phyloP scores from a whole-genome alignment of 257 asterid species.

The Gentiana dahurica region DNA sequence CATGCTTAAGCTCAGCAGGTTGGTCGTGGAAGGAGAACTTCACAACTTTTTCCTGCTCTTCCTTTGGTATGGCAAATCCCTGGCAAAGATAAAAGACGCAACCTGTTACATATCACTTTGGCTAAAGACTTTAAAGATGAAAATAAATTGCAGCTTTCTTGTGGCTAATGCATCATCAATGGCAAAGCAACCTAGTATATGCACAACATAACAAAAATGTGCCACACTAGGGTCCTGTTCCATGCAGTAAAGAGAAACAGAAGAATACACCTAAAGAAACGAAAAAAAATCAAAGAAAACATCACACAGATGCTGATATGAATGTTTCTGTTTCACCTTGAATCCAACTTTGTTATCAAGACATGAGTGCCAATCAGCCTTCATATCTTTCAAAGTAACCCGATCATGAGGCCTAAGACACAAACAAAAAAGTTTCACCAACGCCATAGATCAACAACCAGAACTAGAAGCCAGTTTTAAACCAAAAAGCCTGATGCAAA shows the following conservation, averaged over 20 bases:
- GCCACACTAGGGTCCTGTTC: not conserved
- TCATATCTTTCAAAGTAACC: constrained; percentile 75
- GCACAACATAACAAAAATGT: too few species aligned
- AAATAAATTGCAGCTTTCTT: not conserved
- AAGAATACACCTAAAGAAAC: too few species aligned
- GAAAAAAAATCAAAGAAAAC: not conserved
- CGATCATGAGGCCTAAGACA: constrained; percentile 80
- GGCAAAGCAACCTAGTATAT: not conserved
- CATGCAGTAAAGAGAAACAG: constrained; percentile 1
- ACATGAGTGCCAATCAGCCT: constrained; percentile 82
- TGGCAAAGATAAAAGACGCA: constrained; percentile 17
- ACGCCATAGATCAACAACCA: not conserved
- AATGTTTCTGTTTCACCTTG: constrained; percentile 39
- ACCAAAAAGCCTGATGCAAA: not conserved
- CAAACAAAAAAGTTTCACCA: not conserved
- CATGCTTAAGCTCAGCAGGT: constrained; percentile 81
- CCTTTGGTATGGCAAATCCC: constrained; percentile 83
- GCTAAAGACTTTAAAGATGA: not conserved
- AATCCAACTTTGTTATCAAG: constrained; percentile 74
- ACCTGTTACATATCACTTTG: not conserved
- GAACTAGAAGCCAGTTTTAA: not conserved
- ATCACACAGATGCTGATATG: not conserved
- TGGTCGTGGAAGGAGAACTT: constrained; percentile 59
- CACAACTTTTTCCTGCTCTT: constrained; percentile 66
- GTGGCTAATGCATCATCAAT: not conserved